Conservation (phyloP, 1,284 basidiomycete species). For the Heimioporus retisporus region DNA sequence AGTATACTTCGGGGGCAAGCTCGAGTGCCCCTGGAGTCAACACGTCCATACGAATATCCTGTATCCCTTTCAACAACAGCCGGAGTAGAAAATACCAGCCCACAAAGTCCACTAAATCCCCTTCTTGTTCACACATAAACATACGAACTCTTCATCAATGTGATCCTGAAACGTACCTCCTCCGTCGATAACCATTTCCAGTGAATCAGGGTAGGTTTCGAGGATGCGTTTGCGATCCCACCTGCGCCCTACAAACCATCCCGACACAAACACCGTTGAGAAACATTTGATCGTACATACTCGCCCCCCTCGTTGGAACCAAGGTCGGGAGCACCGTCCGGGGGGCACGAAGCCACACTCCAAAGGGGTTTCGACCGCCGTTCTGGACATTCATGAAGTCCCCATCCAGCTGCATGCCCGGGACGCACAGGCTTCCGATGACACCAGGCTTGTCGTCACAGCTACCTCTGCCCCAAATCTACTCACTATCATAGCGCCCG, state of each 20-base stretch:
- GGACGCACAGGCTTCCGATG: conserved; percentile 63
- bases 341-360: conserved; percentile 60
- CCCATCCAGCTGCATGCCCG: neutral
- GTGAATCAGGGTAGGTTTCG: conserved; percentile 58
- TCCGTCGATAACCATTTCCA: conserved; percentile 67
- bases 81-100: conserved; percentile 57
- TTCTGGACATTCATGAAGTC: conserved; percentile 44
- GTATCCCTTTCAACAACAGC: conserved; percentile 75
- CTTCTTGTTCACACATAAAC: conserved; percentile 32
- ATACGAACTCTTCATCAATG: neutral
- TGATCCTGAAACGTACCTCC: conserved; percentile 42
- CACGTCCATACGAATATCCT: conserved; percentile 63
- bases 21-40: conserved; percentile 75
- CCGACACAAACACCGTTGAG: conserved; percentile 19
- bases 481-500: conserved; percentile 58
- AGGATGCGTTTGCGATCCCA: conserved; percentile 57
- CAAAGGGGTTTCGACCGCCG: conserved; percentile 65
- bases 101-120: conserved; percentile 47
- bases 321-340: conserved; percentile 67
- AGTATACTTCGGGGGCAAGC: conserved; percentile 66
- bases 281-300: conserved; percentile 40
- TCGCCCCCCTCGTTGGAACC: conserved; percentile 81
- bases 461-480: conserved; percentile 73
- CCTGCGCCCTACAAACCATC: conserved; percentile 55
- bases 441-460: conserved; percentile 72